phyloP scores from a whole-genome alignment of 139 green algal species.

The Chlamydomonas sphaeroides region DNA sequence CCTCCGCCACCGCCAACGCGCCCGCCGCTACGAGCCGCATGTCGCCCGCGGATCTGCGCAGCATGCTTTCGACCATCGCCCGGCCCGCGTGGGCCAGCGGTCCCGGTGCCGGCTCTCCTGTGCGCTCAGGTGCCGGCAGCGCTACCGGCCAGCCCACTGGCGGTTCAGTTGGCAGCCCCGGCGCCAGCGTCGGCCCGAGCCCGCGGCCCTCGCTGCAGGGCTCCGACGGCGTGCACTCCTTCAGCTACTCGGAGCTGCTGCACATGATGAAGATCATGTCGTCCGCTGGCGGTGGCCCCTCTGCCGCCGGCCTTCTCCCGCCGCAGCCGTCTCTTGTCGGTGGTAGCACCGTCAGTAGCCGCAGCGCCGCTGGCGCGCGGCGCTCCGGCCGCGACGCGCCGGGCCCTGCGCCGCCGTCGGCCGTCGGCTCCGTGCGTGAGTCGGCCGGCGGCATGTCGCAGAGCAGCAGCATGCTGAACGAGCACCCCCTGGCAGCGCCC shows the following conservation, averaged over 20 bases:
- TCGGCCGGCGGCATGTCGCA: too few species aligned
- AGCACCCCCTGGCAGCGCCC: conserved; percentile 31
- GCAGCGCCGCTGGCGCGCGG: neutral
- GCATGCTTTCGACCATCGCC: conserved; percentile 16
- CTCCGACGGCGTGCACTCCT: conserved; percentile 1
- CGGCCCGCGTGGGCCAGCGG: conserved; percentile 3
- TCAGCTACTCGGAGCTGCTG: conserved; percentile 35
- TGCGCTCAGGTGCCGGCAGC: neutral
- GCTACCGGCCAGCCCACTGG: too few species aligned
- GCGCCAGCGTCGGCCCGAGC: neutral
- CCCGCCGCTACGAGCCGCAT: neutral
- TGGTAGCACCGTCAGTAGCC: neutral
- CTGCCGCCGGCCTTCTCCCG: neutral
- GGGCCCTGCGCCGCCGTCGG: too few species aligned
- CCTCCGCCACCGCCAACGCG: neutral
- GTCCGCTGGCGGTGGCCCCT: neutral
- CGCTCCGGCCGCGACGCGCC: too few species aligned
- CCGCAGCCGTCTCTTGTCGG: too few species aligned
- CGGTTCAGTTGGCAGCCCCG: too few species aligned
- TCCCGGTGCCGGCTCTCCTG: too few species aligned
- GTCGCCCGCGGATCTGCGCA: neutral
- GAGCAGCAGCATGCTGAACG: neutral
- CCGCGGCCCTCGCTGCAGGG: neutral
- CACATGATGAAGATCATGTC: conserved; percentile 26
- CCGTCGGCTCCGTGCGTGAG: too few species aligned